Evolutionary conservation across 1,284 basidiomycete genomes (phyloP).

Genomic region (Sporisorium sorghi): DNA sequence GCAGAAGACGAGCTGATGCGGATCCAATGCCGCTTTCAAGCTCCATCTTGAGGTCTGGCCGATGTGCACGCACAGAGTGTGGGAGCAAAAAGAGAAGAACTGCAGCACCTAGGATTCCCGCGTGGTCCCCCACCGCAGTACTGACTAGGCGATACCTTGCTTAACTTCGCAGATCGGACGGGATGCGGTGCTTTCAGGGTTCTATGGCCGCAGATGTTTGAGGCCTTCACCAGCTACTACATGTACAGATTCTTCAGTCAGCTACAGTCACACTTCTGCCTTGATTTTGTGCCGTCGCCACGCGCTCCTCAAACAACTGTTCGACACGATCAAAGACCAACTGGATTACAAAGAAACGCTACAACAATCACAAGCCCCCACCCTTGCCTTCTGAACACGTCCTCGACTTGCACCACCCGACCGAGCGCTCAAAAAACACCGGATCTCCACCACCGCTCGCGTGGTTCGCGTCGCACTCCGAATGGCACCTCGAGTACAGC

Average conservation of each 20-base stretch:
- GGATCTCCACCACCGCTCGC: constrained; percentile 7
- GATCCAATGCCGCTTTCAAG: no score
- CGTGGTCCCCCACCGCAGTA: constrained; percentile 86
- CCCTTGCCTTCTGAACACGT: not conserved
- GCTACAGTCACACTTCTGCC: no score
- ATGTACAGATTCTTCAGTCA: no score
- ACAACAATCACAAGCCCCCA: not conserved
- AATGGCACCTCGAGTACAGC: constrained; percentile 22
- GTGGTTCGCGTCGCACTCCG: constrained; percentile 19
- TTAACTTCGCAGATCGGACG: constrained; percentile 84
- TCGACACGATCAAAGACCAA: no score
- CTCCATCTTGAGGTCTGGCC: no score
- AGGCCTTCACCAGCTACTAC: no score
- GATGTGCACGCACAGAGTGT: no score
- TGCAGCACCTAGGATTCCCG: constrained; percentile 84
- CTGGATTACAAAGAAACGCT: not conserved
- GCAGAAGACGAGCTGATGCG: no score
- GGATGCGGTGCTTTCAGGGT: constrained; percentile 82
- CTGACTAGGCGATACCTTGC: constrained; percentile 82
- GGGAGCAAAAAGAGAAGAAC: no score
- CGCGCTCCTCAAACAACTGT: no score
- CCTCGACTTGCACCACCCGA: constrained; percentile 24
- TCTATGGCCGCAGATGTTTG: constrained; percentile 6
- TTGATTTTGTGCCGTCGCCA: no score
- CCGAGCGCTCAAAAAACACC: constrained; percentile 24